Percentiles rank a stretch among this genome's conserved stretches.
phyloP scores from a whole-genome alignment of 176 grass and related monocot genomes.

The Bolboschoenus planiculmis region DNA sequence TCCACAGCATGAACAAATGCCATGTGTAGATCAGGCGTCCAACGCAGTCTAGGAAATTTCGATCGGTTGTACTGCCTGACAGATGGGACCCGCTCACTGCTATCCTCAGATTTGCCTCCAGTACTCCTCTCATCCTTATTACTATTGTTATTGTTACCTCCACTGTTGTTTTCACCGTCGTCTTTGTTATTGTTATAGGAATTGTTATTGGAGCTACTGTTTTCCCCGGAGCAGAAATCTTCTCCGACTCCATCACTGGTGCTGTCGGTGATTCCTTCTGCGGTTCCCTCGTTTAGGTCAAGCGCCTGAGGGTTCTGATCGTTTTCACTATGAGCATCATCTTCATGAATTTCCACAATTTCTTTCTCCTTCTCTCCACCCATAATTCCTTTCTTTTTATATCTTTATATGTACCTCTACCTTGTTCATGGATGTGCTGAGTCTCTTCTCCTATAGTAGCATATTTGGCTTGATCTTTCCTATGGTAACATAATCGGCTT shows the following conservation, averaged over 20 bases:
- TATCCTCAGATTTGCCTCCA: slow-evolving; percentile 36
- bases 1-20: slow-evolving; percentile 84
- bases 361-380: slow-evolving; percentile 37
- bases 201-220: slow-evolving; percentile 47
- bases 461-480: not conserved
- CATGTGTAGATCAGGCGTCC: slow-evolving; percentile 92
- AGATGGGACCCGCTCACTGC: slow-evolving; percentile 22
- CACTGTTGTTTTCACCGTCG: slow-evolving; percentile 9
- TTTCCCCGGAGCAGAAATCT: slow-evolving; percentile 47
- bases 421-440: not conserved
- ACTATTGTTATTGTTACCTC: slow-evolving; percentile 10
- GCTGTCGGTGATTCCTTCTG: slow-evolving; percentile 27
- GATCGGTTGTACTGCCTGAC: slow-evolving; percentile 93
- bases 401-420: not conserved
- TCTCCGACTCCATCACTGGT: slow-evolving; percentile 26
- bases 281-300: slow-evolving; percentile 58
- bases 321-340: slow-evolving; percentile 26
- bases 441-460: slow-evolving; percentile 23
- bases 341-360: slow-evolving; percentile 39
- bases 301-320: slow-evolving; percentile 14
- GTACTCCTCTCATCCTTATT: slow-evolving; percentile 21
- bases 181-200: slow-evolving; percentile 29
- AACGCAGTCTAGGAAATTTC: slow-evolving; percentile 69
- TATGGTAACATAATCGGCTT: slow-evolving; percentile 19
- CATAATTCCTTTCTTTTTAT: slow-evolving; percentile 16